Conservation (phyloP, 2,329 filamentous ascomycete genomes). For the Pseudogymnoascus destructans region DNA sequence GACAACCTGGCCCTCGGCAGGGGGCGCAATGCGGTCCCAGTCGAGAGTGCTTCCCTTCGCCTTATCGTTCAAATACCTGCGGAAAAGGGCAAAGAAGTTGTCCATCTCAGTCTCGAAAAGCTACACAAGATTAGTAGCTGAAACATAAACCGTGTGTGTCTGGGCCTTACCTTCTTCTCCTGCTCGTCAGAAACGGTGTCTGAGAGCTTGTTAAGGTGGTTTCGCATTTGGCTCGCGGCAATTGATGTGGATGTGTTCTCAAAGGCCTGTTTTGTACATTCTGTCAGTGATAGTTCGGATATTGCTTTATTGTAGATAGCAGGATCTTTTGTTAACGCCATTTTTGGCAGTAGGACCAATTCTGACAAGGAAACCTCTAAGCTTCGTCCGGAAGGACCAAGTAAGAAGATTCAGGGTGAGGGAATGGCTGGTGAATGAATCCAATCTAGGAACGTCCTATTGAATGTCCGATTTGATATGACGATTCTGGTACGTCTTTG, state of each 20-base stretch:
- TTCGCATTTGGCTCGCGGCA: conserved; percentile 97
- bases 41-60: conserved; percentile 91
- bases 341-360: background rate
- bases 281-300: conserved; percentile 13
- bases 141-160: background rate
- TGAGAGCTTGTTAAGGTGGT: conserved; percentile 81
- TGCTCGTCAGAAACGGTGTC: conserved; percentile 77
- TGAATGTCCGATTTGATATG: background rate
- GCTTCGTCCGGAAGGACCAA: background rate
- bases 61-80: conserved; percentile 96
- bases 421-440: background rate
- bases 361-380: background rate
- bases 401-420: background rate
- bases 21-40: conserved; percentile 93
- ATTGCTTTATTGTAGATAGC: conserved; percentile 9
- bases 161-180: conserved; percentile 60
- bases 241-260: conserved; percentile 99
- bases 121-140: conserved; percentile 32
- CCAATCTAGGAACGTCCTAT: background rate
- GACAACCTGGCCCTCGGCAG: conserved; percentile 85
- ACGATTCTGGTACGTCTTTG: background rate
- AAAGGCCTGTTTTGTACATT: conserved; percentile 56
- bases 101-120: conserved; percentile 99
- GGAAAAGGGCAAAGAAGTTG: conserved; percentile 99
- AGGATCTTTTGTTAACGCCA: conserved; percentile 5